phyloP scores from a whole-genome alignment of 495 filamentous ascomycete species.

The Apiosordaria backusii region DNA sequence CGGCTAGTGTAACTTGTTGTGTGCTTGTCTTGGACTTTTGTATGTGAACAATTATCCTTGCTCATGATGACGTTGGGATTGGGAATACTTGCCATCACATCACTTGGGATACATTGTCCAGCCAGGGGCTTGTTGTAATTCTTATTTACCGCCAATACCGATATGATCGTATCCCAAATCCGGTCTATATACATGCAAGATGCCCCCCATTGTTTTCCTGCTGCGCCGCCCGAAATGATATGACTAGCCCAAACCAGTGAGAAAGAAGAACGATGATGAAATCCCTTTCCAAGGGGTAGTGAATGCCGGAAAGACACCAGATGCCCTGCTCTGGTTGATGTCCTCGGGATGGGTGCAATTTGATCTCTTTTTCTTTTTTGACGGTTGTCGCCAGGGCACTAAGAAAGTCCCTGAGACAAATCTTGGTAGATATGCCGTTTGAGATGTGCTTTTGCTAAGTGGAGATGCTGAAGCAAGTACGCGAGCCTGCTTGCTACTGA shows the following conservation, averaged over 20 bases:
- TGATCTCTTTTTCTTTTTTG: background rate
- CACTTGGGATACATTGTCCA: too few relatives aligned
- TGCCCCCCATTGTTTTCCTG: background rate
- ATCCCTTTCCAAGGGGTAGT: background rate
- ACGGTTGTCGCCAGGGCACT: background rate
- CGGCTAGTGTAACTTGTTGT: too few relatives aligned
- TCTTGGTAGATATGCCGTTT: background rate
- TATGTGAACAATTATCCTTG: too few relatives aligned
- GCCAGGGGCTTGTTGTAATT: too few relatives aligned
- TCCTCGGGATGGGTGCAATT: background rate
- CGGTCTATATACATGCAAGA: background rate
- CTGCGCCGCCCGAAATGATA: background rate
- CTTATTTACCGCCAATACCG: background rate
- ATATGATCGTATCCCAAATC: background rate
- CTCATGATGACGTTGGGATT: background rate
- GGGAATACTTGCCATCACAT: background rate
- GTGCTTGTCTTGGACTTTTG: too few relatives aligned
- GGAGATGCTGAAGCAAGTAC: background rate
- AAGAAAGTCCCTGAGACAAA: background rate
- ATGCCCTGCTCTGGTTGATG: background rate
- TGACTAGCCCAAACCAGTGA: background rate
- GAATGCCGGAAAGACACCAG: background rate
- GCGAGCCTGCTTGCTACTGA: background rate
- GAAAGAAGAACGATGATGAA: background rate
- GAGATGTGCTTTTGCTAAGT: background rate